Evolutionary conservation across 768 basidiomycete genomes (phyloP).

Genomic region (Fomitopsis pulvina): DNA sequence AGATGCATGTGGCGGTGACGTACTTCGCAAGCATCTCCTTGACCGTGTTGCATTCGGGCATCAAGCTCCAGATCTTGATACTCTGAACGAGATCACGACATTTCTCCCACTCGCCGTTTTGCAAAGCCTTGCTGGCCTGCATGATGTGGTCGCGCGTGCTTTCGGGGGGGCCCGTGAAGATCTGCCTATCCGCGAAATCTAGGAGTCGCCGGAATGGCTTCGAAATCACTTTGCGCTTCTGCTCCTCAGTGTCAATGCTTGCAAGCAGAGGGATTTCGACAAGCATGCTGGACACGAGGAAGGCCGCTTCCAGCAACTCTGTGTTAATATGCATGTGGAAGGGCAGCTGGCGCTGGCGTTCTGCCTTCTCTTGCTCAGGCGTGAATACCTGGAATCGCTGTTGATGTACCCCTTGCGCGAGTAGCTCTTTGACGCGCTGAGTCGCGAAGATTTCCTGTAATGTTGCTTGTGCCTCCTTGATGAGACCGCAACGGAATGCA

Average conservation of each 20-base stretch:
- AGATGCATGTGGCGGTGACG: conserved; percentile 19
- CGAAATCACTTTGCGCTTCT: conserved; percentile 89
- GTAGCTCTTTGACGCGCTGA: conserved; percentile 92
- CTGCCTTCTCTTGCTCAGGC: conserved; percentile 95
- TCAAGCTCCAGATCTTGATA: conserved; percentile 97
- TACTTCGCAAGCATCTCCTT: conserved; percentile 95
- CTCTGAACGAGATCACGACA: conserved; percentile 89
- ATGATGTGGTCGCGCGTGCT: conserved; percentile 98
- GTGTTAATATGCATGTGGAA: conserved; percentile 99
- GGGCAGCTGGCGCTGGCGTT: conserved; percentile 91
- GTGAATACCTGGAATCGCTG: conserved; percentile 82
- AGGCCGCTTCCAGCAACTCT: conserved; percentile 93
- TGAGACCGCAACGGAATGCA: conserved; percentile 92
- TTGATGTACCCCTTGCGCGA: conserved; percentile 94
- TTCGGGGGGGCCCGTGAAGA: conserved; percentile 98
- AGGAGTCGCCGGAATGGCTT: conserved; percentile 93
- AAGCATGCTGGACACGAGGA: conserved; percentile 97
- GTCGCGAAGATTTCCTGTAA: conserved; percentile 95
- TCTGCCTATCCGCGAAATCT: conserved; percentile 95
- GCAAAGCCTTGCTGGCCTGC: conserved; percentile 96
- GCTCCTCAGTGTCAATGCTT: conserved; percentile 90
- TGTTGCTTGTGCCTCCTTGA: conserved; percentile 89
- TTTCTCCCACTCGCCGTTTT: conserved; percentile 95
- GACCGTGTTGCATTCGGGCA: conserved; percentile 82
- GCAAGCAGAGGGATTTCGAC: conserved; percentile 95